Conservation (phyloP, 306 rosid genomes). For the Ceratonia siliqua region DNA sequence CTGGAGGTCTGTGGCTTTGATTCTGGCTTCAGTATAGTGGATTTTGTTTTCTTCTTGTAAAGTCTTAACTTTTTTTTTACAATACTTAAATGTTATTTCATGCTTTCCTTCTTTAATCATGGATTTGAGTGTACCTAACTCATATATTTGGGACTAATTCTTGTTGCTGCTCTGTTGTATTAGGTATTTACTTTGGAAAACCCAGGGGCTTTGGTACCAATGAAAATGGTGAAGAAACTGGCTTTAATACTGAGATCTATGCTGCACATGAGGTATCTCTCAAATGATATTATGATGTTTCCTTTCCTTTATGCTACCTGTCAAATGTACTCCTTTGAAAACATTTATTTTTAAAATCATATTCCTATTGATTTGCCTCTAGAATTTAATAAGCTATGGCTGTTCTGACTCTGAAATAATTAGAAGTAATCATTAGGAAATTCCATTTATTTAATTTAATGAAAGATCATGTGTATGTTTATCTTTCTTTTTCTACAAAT, state of each 20-base stretch:
- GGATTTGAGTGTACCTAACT: constrained; percentile 2
- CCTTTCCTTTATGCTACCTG: neutral
- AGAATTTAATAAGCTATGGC: neutral
- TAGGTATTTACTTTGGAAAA: constrained; percentile 90
- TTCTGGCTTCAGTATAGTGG: constrained; percentile 1
- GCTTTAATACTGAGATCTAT: constrained; percentile 86
- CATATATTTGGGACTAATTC: neutral
- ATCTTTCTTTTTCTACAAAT: neutral
- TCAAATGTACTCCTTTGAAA: neutral
- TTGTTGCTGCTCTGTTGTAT: constrained; percentile 26
- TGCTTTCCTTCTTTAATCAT: neutral
- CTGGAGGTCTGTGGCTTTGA: constrained; percentile 68
- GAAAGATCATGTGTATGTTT: neutral
- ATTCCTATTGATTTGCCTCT: neutral
- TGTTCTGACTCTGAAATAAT: neutral
- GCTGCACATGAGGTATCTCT: constrained; percentile 65
- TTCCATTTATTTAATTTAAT: neutral
- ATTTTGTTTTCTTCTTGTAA: neutral
- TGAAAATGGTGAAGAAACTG: constrained; percentile 79
- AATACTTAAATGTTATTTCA: neutral
- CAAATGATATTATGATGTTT: neutral
- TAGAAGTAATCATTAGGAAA: neutral
- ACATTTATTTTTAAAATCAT: neutral
- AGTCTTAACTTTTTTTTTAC: neutral
- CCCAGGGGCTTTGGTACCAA: constrained; percentile 78